These are phyloP conservation scores for Colletotrichum sp. DNA, from an alignment of 2,329 filamentous ascomycete species.

Conservation along the genomic window DNA sequence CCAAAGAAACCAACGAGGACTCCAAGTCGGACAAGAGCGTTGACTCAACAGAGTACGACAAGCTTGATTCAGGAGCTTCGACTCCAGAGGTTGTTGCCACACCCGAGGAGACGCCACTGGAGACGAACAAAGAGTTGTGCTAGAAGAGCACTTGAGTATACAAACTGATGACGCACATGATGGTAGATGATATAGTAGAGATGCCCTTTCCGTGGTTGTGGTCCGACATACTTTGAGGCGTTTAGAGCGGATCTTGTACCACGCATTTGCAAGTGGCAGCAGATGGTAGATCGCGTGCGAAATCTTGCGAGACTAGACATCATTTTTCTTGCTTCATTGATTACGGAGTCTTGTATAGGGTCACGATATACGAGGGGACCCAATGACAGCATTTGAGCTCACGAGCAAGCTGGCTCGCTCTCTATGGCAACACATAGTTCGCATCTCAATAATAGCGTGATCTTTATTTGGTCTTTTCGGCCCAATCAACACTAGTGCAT, in stretches of 20 bases:
- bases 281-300: background rate
- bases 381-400: background rate
- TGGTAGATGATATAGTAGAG: background rate
- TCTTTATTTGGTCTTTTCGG: background rate
- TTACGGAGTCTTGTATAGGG: background rate
- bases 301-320: background rate
- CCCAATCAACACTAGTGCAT: background rate
- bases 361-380: background rate
- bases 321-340: background rate
- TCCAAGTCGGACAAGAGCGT: slow-evolving; percentile 20
- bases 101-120: slow-evolving; percentile 34
- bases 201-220: background rate
- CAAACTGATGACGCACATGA: background rate
- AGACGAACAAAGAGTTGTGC: slow-evolving; percentile 28
- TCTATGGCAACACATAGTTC: background rate
- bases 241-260: background rate
- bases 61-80: slow-evolving; percentile 18
- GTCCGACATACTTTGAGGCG: background rate
- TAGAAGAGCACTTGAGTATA: background rate
- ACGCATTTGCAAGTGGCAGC: background rate
- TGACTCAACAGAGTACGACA: slow-evolving; percentile 21
- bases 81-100: slow-evolving; percentile 25
- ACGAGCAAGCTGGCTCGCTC: background rate
- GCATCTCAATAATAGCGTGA: background rate
- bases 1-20: slow-evolving; percentile 14